Base-by-base conservation (phyloP, 805 yeast genomes). In the Debaryomyces hansenii region DNA sequence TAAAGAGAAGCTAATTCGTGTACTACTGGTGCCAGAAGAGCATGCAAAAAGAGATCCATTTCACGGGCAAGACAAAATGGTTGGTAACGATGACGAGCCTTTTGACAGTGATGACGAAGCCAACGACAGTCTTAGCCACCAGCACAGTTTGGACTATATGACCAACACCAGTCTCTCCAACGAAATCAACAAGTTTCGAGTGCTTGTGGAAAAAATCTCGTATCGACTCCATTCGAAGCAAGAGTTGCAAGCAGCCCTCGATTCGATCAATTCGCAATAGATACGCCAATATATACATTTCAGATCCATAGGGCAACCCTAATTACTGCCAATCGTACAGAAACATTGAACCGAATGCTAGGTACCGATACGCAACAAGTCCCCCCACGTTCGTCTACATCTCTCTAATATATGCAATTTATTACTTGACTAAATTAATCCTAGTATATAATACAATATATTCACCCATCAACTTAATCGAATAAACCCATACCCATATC, bases 401-500 rank as follows among this genome's bases (percentile, higher is more conserved):
- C 35, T 39, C 35, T 15, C 24, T 31, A n/a, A 31, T 31, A 31
- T 31, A 31, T 31, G 34, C 34, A 31, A 31, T 31, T 31, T 31
- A 31, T 31, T 31, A 31, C 27, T 24, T 24, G 34, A 31, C 34
- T 31, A 31, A 31, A 31, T 31, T 31, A 31, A 31, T 12, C 27
- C 34, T 31, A 31, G 34, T 31, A 31, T 31, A 31, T 31, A 31
- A 12, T 31, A 31, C 34, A 31, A 12, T 31, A 31, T 14, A 31
- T 31, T 31, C 16, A 31, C 34, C 34, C 34, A 31, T 31, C 38
- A 39, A 36, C 45, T 55, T 94, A 94, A 84, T 94, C 99, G 86
- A 94, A 94, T 76, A 94, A 87, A 83, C 96, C 96, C 84, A 86
- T 83, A 65, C 96, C 96, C 95, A 87, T 85, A 77, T 86, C 92